Conservation (phyloP, 805 yeast species). For the Nematodospora valgi region DNA sequence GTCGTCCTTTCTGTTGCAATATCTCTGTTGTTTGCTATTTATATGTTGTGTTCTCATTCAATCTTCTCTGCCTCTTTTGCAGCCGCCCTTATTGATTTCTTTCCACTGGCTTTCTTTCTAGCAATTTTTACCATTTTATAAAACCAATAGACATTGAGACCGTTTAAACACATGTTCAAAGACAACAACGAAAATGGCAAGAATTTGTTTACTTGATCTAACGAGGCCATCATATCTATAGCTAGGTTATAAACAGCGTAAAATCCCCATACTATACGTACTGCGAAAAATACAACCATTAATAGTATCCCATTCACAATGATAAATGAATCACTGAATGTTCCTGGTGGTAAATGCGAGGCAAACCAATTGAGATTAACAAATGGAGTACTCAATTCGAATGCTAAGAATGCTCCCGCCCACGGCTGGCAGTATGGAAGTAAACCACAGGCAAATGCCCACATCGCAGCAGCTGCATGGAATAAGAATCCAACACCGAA, state of each 20-base stretch:
- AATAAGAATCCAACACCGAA: slow-evolving; percentile 81
- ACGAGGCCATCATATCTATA: slow-evolving; percentile 43
- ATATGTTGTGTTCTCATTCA: slow-evolving; percentile 9
- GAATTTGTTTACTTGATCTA: slow-evolving; percentile 43
- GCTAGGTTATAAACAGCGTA: slow-evolving; percentile 57
- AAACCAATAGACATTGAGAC: slow-evolving; percentile 83
- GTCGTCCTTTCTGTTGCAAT: no score
- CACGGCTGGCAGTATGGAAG: slow-evolving; percentile 77
- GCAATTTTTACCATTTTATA: slow-evolving; percentile 79
- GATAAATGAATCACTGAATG: slow-evolving; percentile 52
- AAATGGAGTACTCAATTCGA: slow-evolving; percentile 91
- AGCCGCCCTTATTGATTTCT: slow-evolving; percentile 12
- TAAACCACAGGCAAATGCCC: slow-evolving; percentile 63
- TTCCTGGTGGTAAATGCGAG: slow-evolving; percentile 66
- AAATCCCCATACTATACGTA: slow-evolving; percentile 85
- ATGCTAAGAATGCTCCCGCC: slow-evolving; percentile 78
- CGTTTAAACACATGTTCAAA: slow-evolving; percentile 61
- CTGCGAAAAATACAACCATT: slow-evolving; percentile 66
- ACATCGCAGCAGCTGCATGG: slow-evolving; percentile 80
- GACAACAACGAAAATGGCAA: slow-evolving; percentile 49
- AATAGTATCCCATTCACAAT: slow-evolving; percentile 70
- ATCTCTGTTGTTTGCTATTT: no score
- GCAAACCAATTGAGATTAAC: slow-evolving; percentile 94
- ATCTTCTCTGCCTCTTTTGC: slow-evolving; percentile 18
- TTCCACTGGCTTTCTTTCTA: slow-evolving; percentile 38